A percentile compares a stretch with the other conserved stretches of the same genome.
Conservation (phyloP, 192 early-diverging fungal species). For the Backusella westeae region DNA sequence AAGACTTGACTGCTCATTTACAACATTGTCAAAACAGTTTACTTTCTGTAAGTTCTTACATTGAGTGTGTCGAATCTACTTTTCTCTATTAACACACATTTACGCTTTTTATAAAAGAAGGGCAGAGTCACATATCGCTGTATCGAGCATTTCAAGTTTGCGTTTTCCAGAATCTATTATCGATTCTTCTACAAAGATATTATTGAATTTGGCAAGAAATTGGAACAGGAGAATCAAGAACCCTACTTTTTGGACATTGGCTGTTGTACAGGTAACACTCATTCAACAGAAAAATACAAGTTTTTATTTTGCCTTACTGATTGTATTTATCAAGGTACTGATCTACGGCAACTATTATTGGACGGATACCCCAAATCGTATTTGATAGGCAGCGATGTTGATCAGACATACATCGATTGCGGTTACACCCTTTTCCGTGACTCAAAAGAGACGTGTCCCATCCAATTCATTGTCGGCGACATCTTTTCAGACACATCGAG, state of each 20-base stretch:
- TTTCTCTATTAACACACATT: too few relatives aligned
- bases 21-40: neutral
- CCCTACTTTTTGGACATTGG: slow-evolving; percentile 32
- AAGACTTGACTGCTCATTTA: slow-evolving; percentile 12
- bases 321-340: slow-evolving; percentile 2
- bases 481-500: slow-evolving; percentile 10
- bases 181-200: slow-evolving; percentile 20
- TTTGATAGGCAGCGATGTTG: slow-evolving; percentile 23
- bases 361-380: slow-evolving; percentile 22
- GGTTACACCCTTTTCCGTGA: slow-evolving; percentile 23
- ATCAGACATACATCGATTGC: slow-evolving; percentile 20
- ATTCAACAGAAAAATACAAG: too few relatives aligned
- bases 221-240: neutral
- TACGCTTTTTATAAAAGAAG: neutral
- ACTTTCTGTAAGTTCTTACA: neutral
- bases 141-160: slow-evolving; percentile 19
- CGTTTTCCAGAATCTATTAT: slow-evolving; percentile 11
- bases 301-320: too few relatives aligned
- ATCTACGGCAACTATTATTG: slow-evolving; percentile 22
- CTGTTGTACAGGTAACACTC: slow-evolving; percentile 24
- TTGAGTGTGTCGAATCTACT: too few relatives aligned
- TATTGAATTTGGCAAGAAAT: slow-evolving; percentile 9
- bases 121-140: slow-evolving; percentile 6
- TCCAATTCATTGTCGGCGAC: slow-evolving; percentile 20
- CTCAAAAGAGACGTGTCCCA: neutral